Evolutionary conservation across 495 filamentous ascomycete genomes (phyloP), one percentile per base, ranked within the genome.

Genomic region (Trypethelium eluteriae): DNA sequence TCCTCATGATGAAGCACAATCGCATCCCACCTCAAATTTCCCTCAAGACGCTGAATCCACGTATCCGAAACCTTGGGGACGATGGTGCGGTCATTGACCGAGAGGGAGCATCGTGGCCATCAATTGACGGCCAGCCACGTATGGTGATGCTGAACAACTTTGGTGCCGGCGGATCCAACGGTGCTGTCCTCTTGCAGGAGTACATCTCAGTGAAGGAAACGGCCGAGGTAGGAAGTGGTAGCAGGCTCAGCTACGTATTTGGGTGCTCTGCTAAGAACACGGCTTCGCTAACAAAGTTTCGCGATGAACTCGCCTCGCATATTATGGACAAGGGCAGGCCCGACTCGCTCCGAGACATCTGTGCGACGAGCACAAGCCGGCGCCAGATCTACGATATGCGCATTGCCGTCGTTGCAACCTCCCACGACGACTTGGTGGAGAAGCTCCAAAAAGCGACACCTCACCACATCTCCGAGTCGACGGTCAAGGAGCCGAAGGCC

Each of bases 1-100:
- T 79, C 2, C 64, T 78, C 12, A 78, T 79, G 73, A 46, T 79
- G 39, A 69, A 75, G 47, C 72, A 79, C 46, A 72, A 75, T 47
- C 59, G 59, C 2, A 78, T 79, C 61, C 77, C 77, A 1, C 76
- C 75, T 32, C 77, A 79, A 57, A 38, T 70, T 44, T 56, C 75
- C 75, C 63, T 75, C 70, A 69, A 79, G 70, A 66, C 73, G 72
- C 34, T 50, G 47, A 56, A 66, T 34, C 53, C 53, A 59, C 53
- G 53, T 32, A 59, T 59, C 32, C 53, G 53, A 59, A 59, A 59
- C 32, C 53, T 59, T 59, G 53, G 53, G 4, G 32, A 59, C 32
- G 53, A 59, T 59, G 53, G 53, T 59, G 47, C 46, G n/a, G 35
- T 57, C 25, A 66, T 66, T 66, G 34, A 50, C 25, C 18, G 35